These are phyloP conservation scores for Paracoccidioides brasiliensis DNA, from an alignment of 2,329 filamentous ascomycete species.

Conservation along the genomic window DNA sequence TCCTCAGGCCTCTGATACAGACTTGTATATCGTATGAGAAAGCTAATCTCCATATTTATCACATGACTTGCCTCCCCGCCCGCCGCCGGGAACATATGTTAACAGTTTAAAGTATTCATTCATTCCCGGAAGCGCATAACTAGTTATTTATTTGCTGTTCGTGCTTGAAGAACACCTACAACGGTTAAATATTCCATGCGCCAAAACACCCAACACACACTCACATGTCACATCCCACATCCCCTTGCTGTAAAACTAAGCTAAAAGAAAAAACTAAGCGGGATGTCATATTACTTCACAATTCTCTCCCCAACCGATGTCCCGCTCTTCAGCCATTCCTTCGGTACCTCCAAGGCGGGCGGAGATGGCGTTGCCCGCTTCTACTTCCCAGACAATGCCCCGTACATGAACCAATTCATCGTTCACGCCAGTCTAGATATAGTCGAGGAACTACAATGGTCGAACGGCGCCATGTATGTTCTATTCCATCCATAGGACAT, in stretches of 20 bases:
- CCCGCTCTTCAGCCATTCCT: slow-evolving; percentile 91
- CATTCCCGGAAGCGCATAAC: no score
- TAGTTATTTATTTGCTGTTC: no score
- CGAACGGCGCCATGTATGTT: slow-evolving; percentile 65
- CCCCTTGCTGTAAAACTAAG: background rate
- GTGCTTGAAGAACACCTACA: no score
- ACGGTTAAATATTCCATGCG: no score
- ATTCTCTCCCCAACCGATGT: slow-evolving; percentile 94
- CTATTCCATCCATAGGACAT: no score
- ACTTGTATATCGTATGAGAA: background rate
- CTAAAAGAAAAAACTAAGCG: slow-evolving; percentile 12
- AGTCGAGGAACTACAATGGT: slow-evolving; percentile 94
- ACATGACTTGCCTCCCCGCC: background rate
- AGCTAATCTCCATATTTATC: background rate
- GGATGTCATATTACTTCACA: slow-evolving; percentile 97
- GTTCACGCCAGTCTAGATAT: slow-evolving; percentile 89
- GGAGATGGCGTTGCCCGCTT: slow-evolving; percentile 87
- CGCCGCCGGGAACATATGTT: no score
- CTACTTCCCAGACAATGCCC: slow-evolving; percentile 74
- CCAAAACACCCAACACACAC: background rate
- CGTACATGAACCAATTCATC: slow-evolving; percentile 95
- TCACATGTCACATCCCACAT: no score
- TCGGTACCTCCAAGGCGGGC: slow-evolving; percentile 90
- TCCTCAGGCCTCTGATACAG: background rate
- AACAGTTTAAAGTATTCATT: no score